Evolutionary conservation across 345 rosid species (phyloP).

Genomic region (Pelargonium nanum): DNA sequence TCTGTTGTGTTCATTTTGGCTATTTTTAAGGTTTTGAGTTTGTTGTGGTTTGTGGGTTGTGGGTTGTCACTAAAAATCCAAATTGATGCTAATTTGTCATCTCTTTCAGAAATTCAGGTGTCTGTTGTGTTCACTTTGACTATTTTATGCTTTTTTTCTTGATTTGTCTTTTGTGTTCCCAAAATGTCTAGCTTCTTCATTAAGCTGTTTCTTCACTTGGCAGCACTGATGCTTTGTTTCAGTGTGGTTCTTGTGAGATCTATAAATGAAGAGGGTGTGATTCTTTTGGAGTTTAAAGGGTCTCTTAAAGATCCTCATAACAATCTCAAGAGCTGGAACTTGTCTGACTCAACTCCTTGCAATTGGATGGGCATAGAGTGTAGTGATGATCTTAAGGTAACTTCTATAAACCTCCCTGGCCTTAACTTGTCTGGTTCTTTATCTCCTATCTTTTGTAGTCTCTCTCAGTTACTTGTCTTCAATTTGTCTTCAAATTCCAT

Average conservation of each 20-base stretch:
- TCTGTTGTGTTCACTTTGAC: not conserved
- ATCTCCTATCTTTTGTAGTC: conserved; percentile 47
- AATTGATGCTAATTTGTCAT: not conserved
- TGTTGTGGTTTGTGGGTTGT: too few relatives aligned
- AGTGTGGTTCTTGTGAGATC: conserved; percentile 25
- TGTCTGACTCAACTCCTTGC: conserved; percentile 47
- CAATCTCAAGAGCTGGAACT: conserved; percentile 48
- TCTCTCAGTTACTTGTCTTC: conserved; percentile 27
- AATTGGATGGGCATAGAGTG: conserved; percentile 59
- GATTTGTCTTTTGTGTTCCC: not conserved
- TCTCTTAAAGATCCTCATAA: conserved; percentile 35
- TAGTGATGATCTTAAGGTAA: conserved; percentile 34
- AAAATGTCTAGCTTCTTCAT: not conserved
- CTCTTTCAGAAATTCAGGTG: not conserved
- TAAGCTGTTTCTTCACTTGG: conserved; percentile 11
- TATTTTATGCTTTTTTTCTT: not conserved
- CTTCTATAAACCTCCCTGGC: conserved; percentile 36
- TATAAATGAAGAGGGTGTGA: conserved; percentile 40
- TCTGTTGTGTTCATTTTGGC: not conserved
- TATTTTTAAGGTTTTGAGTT: too few relatives aligned
- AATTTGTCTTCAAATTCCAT: conserved; percentile 46
- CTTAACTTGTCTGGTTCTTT: conserved; percentile 56
- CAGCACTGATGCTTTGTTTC: conserved; percentile 19
- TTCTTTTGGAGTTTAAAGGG: conserved; percentile 46
- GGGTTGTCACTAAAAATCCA: too few relatives aligned